These are phyloP conservation scores for Trichoderma guizhouense DNA, from an alignment of 2,329 filamentous ascomycete genomes.

Conservation along the genomic window DNA sequence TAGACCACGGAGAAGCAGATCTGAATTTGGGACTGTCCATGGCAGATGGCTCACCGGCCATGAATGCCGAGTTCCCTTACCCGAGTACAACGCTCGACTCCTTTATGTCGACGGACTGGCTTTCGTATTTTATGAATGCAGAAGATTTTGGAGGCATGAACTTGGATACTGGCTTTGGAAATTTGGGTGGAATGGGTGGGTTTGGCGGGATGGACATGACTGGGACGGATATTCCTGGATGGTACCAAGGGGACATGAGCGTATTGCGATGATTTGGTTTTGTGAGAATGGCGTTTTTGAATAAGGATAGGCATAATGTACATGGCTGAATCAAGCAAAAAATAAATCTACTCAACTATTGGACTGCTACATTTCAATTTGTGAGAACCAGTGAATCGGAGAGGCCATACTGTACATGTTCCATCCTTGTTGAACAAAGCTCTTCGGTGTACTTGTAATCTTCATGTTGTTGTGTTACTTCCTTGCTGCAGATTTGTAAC, in stretches of 20 bases:
- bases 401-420: neutral
- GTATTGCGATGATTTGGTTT: neutral
- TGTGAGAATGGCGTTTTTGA: neutral
- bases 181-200: neutral
- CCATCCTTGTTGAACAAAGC: neutral
- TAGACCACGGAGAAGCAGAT: neutral
- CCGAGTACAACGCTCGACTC: neutral
- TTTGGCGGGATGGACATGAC: neutral
- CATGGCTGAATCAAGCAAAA: neutral
- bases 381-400: neutral
- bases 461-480: neutral
- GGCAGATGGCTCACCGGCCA: neutral
- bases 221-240: neutral
- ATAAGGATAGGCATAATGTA: neutral
- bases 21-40: neutral
- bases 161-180: neutral
- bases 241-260: constrained; percentile 5
- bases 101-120: constrained; percentile 10
- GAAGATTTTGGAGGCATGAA: constrained; percentile 9
- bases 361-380: neutral
- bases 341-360: neutral
- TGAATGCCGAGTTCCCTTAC: constrained; percentile 11
- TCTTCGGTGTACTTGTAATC: neutral
- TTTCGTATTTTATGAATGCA: constrained; percentile 13
- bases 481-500: neutral